Percentiles rank a stretch among this genome's conserved stretches.
phyloP scores from a whole-genome alignment of 2,329 filamentous ascomycete genomes.

The Colletotrichum caudatum region DNA sequence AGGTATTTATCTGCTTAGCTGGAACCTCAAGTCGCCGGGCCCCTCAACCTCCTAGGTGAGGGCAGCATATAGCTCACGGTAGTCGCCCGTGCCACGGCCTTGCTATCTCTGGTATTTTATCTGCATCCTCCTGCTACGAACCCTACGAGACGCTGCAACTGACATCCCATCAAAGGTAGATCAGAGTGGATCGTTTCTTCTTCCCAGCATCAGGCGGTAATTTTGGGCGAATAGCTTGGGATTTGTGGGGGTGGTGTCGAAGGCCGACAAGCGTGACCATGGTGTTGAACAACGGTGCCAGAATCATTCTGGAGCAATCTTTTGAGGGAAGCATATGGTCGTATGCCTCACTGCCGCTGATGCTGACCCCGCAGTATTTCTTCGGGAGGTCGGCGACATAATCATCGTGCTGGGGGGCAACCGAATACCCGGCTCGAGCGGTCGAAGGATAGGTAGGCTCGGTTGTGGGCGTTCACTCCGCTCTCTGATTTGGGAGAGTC shows the following conservation, averaged over 20 bases:
- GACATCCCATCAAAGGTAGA: no score
- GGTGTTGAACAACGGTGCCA: conserved; percentile 1
- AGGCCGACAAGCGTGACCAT: conserved; percentile 1
- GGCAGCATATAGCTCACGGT: conserved; percentile 12
- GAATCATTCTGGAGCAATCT: conserved; percentile 11
- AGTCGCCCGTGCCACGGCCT: not conserved
- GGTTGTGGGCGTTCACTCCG: not conserved
- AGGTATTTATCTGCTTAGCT: not conserved
- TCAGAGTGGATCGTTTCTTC: not conserved
- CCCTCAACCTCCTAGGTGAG: not conserved
- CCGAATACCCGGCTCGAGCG: not conserved
- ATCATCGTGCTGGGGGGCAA: not conserved
- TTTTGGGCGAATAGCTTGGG: conserved; percentile 5
- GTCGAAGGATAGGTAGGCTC: not conserved
- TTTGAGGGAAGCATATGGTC: not conserved
- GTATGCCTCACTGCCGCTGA: conserved; percentile 7
- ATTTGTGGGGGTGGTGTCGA: not conserved
- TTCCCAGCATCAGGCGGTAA: conserved; percentile 9
- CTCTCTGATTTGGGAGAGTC: not conserved
- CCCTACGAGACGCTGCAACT: no score
- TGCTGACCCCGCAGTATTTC: conserved; percentile 39
- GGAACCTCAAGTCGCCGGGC: not conserved
- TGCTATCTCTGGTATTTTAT: not conserved
- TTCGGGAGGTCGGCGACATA: not conserved
- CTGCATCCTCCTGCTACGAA: not conserved